Percentiles rank a stretch among this genome's conserved stretches.
Conservation (phyloP, 345 rosid species). For the Toxicodendron radicans region DNA sequence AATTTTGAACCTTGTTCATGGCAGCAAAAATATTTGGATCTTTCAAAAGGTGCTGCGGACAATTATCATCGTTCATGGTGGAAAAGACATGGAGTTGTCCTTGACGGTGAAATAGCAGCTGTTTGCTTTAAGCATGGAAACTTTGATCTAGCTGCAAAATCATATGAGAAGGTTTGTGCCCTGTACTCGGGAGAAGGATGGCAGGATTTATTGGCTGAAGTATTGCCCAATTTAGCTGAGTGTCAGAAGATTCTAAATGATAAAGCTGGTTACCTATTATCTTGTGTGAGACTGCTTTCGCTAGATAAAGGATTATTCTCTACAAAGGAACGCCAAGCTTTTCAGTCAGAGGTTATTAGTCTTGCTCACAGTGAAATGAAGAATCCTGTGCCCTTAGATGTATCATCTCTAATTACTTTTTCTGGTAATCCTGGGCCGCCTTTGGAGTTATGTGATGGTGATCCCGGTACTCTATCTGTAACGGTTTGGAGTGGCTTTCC, state of each 20-base stretch:
- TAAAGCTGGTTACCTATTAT: constrained; percentile 91
- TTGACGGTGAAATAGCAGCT: constrained; percentile 97
- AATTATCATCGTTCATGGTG: constrained; percentile 98
- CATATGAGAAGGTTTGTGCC: constrained; percentile 95
- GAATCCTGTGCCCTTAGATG: constrained; percentile 92
- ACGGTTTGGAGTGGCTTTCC: constrained; percentile 98
- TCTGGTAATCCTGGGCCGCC: constrained; percentile 92
- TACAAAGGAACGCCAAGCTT: constrained; percentile 84
- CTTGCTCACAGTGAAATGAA: constrained; percentile 94
- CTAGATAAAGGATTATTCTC: constrained; percentile 83
- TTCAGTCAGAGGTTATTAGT: constrained; percentile 85
- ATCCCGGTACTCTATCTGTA: constrained; percentile 83
- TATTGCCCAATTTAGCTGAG: constrained; percentile 90
- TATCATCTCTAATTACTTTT: constrained; percentile 87
- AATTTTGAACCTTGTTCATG: constrained; percentile 31
- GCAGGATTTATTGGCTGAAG: constrained; percentile 95
- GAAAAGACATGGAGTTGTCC: constrained; percentile 98
- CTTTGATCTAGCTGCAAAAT: constrained; percentile 93
- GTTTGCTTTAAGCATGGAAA: constrained; percentile 86
- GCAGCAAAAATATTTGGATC: constrained; percentile 84
- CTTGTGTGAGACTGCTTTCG: constrained; percentile 89
- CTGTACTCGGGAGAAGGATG: constrained; percentile 96
- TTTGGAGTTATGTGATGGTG: constrained; percentile 89
- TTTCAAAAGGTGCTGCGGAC: constrained; percentile 96
- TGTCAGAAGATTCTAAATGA: constrained; percentile 92